Base-by-base conservation (phyloP, 2,329 filamentous ascomycete species). In the Colletotrichum gloeosporioides region DNA sequence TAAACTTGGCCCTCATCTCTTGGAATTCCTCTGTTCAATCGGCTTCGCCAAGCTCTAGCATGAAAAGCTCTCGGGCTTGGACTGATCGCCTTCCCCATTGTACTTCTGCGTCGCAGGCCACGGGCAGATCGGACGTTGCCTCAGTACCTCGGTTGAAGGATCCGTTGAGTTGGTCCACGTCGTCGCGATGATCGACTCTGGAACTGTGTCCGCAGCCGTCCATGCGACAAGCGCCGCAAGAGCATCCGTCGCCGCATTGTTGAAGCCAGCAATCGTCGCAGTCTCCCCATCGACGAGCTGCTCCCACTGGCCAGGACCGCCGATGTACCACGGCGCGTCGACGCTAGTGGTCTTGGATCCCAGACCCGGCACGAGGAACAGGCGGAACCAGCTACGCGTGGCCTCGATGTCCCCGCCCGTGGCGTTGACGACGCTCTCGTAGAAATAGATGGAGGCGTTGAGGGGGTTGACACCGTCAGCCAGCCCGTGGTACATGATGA, bases 301-400 rank as follows among this genome's bases (percentile, higher is more conserved):
- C 84, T 74, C 4, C 44, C 12, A 12, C 76, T 77, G 18, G 81
- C 81, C 71, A 84, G 18, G 80, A 82, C 72, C 72, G 13, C 80
- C 85, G 39, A 88, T 82, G 57, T 85, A 84, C 84, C 85, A 88
- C 15, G 87, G 86, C 16, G 86, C 85, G 67, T 84, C 81, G n/a
- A 83, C 82, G 4, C 77, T 66, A 8, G 84, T 82, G 72, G 77
- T 49, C 25, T 77, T 72, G 80, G 91, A 90, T 13, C 82, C 83
- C 87, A 90, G 88, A 1, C 89, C 89, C 4, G 88, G 88, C 13
- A 90, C 85, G 22, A 82, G 81, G 80, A 90, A 90, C 77, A 88
- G 86, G 4, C 82, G 80, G 83, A 90, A 92, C 81, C 88, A 88
- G 22, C 88, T 85, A 4, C 86, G 88, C 39, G 87, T 86, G 10